Base-by-base conservation (phyloP, 1,284 basidiomycete genomes). In the Moesziomyces globuligerus region DNA sequence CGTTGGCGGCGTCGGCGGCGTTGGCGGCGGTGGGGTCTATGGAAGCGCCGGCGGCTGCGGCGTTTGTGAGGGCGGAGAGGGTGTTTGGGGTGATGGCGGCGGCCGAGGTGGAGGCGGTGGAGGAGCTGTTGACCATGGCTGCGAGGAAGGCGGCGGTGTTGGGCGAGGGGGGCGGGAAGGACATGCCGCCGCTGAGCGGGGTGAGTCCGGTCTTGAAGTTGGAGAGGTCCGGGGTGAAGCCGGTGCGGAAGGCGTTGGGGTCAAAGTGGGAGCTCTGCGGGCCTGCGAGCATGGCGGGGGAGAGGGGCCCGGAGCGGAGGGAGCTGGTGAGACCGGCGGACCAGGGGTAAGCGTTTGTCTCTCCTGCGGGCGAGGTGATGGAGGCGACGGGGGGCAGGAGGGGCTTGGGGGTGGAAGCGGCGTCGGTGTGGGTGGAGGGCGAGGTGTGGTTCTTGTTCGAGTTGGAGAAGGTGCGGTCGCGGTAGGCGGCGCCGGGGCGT, bases 61-160 rank as follows among this genome's bases (percentile, higher is more conserved):
- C 60, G 7, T 60, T 55, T 43, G 69, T 69, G 26, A 79, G 49
- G 0, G 77, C 72, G 3, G 62, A 59, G 20, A 79, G 66, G 11
- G 93, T 94, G 83, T 93, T 93, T 42, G 93, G 93, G 0, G 93
- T 95, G 83, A 95, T 93, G 59, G 76, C 70, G 51, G 78, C 68
- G 13, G 61, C 72, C 20, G 66, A 71, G 15, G 64, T 57, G n/a
- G 67, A 47, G 17, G 73, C 48, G 6, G 48, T 52, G 1, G 66
- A 64, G 6, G 60, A 58, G 62, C 86, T 86, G 76, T 89, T 90
- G 73, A 90, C 92, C 86, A 95, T 93, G 86, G 94, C 91, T 85
- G 94, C 91, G 53, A 97, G 88, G 84, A 97, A 92, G 11, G 94
- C 93, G 5, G 92, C 90, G 9, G 94, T 96, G 79, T 91, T 91